Base-by-base conservation (phyloP, 306 rosid genomes). In the Quillaja saponaria region DNA sequence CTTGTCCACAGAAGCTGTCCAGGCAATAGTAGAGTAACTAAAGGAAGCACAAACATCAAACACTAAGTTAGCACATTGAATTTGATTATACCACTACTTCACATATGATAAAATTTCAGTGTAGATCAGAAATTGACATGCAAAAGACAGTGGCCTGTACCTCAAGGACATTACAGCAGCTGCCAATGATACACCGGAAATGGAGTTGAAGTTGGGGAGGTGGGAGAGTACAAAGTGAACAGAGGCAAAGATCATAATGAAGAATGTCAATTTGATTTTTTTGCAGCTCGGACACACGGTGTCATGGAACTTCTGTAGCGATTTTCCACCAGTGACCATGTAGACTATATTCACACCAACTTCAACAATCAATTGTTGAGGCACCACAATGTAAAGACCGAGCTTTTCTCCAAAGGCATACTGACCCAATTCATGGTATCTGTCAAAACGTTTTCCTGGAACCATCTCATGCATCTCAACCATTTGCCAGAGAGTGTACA, bases 11-110 rank as follows among this genome's bases (percentile, higher is more conserved):
- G 84, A 65, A 40, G 96, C 79, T 11, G 52, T 79, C 98, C 98
- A 92, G 8, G 96, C 85, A 42, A 92, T 92, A 21, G 98, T 92
- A 8, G 96, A 88, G 78, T 92, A 92, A 64, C 98, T 91, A 84
- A 58, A 70, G 34, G 13, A 28, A 67, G 61, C 37, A 19, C 15
- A 63, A 55, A 11, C 53, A 41, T 40, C 37, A 39, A 62, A 25
- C 1, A 44, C 10, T 58, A 58, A 13, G 49, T 53, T 17, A 58
- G n/a, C 20, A 12, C 35, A 34, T 17, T 34, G 12, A n/a, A 5
- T 13, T 38, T 15, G 8, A 3, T 16, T 57, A 10, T 38, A 6
- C 49, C 17, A 8, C 31, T 25, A 25, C 31, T 10, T 56, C 9
- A 14, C 55, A 34, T 37, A 11, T 54, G 14, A 34, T 2, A 15